These are phyloP conservation scores for Larix sibirica DNA, from an alignment of 83 land plant species.

Conservation along the genomic window DNA sequence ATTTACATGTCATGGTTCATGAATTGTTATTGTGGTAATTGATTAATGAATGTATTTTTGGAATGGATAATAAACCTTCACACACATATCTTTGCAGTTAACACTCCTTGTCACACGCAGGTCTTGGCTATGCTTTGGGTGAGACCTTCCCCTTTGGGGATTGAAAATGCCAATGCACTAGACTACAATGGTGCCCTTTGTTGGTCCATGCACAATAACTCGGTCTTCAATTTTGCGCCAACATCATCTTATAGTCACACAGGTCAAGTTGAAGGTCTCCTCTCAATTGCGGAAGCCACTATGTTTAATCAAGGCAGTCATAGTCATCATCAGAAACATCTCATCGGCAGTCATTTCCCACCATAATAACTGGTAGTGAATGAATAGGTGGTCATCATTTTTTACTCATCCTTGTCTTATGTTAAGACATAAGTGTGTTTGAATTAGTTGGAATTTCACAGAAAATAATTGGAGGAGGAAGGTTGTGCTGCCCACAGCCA, in stretches of 20 bases:
- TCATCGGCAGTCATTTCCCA: conserved; percentile 4
- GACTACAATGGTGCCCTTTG: too few relatives aligned
- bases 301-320: neutral
- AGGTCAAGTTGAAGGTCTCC: neutral
- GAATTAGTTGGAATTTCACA: neutral
- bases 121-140: too few relatives aligned
- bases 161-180: too few relatives aligned
- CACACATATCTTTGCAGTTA: too few relatives aligned
- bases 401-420: conserved; percentile 10
- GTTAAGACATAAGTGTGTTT: neutral
- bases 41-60: too few relatives aligned
- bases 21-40: too few relatives aligned
- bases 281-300: neutral
- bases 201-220: too few relatives aligned
- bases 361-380: neutral
- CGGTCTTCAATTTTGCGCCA: too few relatives aligned
- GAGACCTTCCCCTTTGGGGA: too few relatives aligned
- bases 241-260: neutral
- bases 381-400: neutral
- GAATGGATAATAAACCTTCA: too few relatives aligned
- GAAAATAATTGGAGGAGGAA: neutral
- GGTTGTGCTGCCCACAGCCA: neutral
- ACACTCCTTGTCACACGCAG: too few relatives aligned
- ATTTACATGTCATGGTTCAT: too few relatives aligned
- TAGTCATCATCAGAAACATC: neutral